These are phyloP conservation scores for Chlorella vulgaris DNA, from an alignment of 139 green algal species.

Conservation along the genomic window DNA sequence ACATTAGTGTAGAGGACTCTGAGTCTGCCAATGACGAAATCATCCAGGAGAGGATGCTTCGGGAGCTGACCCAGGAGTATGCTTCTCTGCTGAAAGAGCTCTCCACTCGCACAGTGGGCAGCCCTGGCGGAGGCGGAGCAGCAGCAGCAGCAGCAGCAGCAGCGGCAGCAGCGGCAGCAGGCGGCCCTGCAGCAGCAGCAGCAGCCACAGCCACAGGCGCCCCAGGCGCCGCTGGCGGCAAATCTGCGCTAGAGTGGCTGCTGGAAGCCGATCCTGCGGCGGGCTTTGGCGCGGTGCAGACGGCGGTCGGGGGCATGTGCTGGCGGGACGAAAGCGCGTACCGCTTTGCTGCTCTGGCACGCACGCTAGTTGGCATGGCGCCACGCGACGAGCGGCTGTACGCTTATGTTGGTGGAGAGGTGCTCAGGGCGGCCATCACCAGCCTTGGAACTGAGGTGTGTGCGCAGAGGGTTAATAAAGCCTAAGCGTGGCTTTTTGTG, in stretches of 20 bases:
- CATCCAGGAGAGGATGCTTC: conserved; percentile 63
- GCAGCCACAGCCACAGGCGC: too few species aligned
- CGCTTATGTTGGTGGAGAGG: conserved; percentile 50
- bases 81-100: conserved; percentile 54
- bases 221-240: conserved; percentile 6
- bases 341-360: conserved; percentile 50
- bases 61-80: conserved; percentile 76
- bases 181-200: not conserved
- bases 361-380: conserved; percentile 41
- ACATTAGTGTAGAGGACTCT: conserved; percentile 21
- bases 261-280: conserved; percentile 40
- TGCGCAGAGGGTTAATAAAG: too few species aligned
- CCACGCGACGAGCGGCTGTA: conserved; percentile 38
- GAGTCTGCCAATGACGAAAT: conserved; percentile 63
- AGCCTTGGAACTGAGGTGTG: conserved; percentile 46
- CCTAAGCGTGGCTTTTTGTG: too few species aligned
- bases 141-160: conserved; percentile 5
- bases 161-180: not conserved
- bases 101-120: conserved; percentile 15
- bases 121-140: not conserved
- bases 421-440: conserved; percentile 55
- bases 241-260: conserved; percentile 58
- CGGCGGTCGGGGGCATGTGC: conserved; percentile 63
- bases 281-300: conserved; percentile 53
- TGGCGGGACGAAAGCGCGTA: conserved; percentile 73